A percentile compares a stretch with the other conserved stretches of the same genome.
These are phyloP conservation scores for Ustilago hordei DNA, from an alignment of 1,284 basidiomycete genomes.

Conservation along the genomic window DNA sequence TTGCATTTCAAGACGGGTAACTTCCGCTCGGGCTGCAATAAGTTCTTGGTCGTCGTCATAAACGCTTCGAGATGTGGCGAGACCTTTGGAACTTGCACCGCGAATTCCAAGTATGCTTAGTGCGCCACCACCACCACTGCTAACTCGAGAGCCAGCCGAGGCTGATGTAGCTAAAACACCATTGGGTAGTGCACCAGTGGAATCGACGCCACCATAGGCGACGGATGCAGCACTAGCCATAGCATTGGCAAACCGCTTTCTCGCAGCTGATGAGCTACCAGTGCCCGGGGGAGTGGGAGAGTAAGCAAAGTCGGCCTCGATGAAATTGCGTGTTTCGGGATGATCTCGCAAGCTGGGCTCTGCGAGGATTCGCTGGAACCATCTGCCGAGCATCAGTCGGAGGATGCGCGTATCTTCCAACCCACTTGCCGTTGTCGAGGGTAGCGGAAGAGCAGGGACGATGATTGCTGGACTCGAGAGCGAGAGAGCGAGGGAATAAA, in stretches of 20 bases:
- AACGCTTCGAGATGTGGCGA: slow-evolving; percentile 52
- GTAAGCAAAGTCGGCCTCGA: slow-evolving; percentile 66
- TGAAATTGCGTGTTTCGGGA: slow-evolving; percentile 59
- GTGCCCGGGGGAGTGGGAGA: slow-evolving; percentile 51
- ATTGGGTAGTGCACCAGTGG: slow-evolving; percentile 51
- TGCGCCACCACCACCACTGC: slow-evolving; percentile 22
- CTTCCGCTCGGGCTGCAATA: slow-evolving; percentile 58
- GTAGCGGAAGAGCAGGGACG: slow-evolving; percentile 58
- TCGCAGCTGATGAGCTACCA: slow-evolving; percentile 48
- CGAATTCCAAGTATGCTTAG: slow-evolving; percentile 44
- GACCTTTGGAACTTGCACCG: slow-evolving; percentile 42
- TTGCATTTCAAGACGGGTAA: slow-evolving; percentile 63
- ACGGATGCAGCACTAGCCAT: slow-evolving; percentile 53
- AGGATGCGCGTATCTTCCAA: slow-evolving; percentile 57
- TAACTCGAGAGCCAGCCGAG: slow-evolving; percentile 30
- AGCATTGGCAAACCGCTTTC: slow-evolving; percentile 53
- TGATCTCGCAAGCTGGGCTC: slow-evolving; percentile 53
- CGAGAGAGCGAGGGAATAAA: slow-evolving; percentile 54
- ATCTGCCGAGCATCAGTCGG: slow-evolving; percentile 51
- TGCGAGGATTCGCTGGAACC: slow-evolving; percentile 56
- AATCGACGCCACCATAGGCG: slow-evolving; percentile 47
- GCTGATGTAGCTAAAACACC: slow-evolving; percentile 56
- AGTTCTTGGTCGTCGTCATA: slow-evolving; percentile 62
- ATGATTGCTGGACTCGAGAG: slow-evolving; percentile 49
- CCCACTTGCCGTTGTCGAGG: slow-evolving; percentile 47